Conservation (phyloP, 1,284 basidiomycete genomes). For the Puccinia hordei region DNA sequence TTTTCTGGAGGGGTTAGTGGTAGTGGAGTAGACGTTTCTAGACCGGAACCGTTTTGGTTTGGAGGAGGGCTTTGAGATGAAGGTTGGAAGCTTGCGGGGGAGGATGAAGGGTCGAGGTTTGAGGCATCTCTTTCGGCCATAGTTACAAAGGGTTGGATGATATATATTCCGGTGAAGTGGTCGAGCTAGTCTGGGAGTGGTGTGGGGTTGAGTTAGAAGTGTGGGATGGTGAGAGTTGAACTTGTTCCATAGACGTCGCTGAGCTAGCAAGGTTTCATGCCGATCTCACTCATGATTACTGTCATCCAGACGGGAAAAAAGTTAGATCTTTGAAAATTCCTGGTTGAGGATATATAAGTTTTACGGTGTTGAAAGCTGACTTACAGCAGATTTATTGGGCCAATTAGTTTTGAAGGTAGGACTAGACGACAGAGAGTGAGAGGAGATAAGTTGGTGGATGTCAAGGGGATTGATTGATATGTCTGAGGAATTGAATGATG, state of each 20-base stretch:
- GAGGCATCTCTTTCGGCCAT: not conserved
- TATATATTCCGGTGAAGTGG: not conserved
- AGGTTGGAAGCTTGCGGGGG: not conserved
- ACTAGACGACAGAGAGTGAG: too few relatives aligned
- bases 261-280: not conserved
- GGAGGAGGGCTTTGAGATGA: not conserved
- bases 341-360: too few relatives aligned
- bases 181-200: not conserved
- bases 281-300: constrained; percentile 1
- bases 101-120: not conserved
- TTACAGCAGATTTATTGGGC: too few relatives aligned
- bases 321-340: too few relatives aligned
- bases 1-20: not conserved
- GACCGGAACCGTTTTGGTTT: not conserved
- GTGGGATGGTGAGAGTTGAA: not conserved
- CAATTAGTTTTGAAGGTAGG: too few relatives aligned
- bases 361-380: too few relatives aligned
- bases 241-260: not conserved
- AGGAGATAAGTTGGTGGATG: too few relatives aligned
- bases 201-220: not conserved
- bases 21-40: not conserved
- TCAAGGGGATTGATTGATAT: too few relatives aligned
- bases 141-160: constrained; percentile 16
- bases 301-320: not conserved
- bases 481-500: too few relatives aligned